Percentiles rank a stretch among this genome's conserved stretches.
These are phyloP conservation scores for Anacardium occidentale DNA, from an alignment of 345 rosid species.

Conservation along the genomic window DNA sequence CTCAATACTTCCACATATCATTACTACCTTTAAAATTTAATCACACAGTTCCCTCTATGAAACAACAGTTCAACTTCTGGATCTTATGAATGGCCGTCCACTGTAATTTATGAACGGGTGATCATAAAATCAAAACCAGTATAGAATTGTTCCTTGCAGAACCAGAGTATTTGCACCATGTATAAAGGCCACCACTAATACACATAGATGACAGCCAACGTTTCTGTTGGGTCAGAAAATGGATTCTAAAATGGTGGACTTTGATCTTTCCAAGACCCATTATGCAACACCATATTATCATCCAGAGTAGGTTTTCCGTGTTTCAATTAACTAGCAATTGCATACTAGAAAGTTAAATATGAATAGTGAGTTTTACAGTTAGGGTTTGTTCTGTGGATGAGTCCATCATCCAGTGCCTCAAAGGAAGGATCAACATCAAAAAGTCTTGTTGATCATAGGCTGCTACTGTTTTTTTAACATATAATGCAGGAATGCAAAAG, in stretches of 20 bases:
- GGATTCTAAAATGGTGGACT: background rate
- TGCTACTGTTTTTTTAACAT: no score
- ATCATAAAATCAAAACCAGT: no score
- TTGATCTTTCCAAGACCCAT: background rate
- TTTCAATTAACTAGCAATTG: background rate
- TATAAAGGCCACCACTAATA: background rate
- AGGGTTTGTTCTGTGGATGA: background rate
- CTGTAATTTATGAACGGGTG: no score
- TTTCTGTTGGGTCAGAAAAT: background rate
- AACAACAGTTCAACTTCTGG: no score
- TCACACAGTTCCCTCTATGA: no score
- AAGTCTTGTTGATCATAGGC: background rate
- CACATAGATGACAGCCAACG: no score
- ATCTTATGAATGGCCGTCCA: no score
- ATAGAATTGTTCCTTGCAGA: background rate
- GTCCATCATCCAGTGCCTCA: background rate
- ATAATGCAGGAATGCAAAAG: no score
- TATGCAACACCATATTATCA: background rate
- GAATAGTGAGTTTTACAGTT: background rate
- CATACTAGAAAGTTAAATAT: background rate
- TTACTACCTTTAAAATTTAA: no score
- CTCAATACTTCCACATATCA: no score
- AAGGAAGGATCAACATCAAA: background rate
- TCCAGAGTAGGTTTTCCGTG: background rate
- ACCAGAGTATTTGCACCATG: background rate